These are phyloP conservation scores for Russula griseocarnosa DNA, from an alignment of 768 basidiomycete species.

Conservation along the genomic window DNA sequence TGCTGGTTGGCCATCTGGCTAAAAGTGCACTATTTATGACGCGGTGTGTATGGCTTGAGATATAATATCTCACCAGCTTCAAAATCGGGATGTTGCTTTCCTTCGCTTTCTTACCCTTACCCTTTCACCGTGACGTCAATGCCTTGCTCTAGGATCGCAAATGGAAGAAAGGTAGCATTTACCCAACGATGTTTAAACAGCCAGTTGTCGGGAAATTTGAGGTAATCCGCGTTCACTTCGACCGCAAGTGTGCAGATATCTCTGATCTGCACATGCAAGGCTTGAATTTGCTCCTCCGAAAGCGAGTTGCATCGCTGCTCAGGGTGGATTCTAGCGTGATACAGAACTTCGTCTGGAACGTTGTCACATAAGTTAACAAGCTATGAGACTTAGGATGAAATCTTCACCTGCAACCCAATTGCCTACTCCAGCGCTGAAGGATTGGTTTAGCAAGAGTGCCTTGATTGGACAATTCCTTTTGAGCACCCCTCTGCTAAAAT, in stretches of 20 bases:
- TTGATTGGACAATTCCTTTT: constrained; percentile 66
- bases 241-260: constrained; percentile 61
- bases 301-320: constrained; percentile 61
- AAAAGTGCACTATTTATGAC: background rate
- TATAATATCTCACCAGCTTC: constrained; percentile 41
- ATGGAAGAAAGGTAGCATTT: constrained; percentile 12
- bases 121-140: constrained; percentile 37
- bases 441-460: constrained; percentile 72
- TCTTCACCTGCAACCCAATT: constrained; percentile 75
- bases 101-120: constrained; percentile 54
- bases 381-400: background rate
- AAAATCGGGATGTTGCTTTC: constrained; percentile 32
- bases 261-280: constrained; percentile 49
- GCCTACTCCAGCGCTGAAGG: constrained; percentile 76
- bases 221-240: constrained; percentile 63
- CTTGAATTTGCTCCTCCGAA: constrained; percentile 44
- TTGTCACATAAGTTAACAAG: background rate
- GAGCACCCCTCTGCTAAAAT: constrained; percentile 46
- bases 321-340: constrained; percentile 70
- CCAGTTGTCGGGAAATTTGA: constrained; percentile 64
- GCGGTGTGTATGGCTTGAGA: background rate
- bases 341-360: constrained; percentile 60
- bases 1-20: constrained; percentile 68
- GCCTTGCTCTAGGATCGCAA: background rate
- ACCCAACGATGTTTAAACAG: constrained; percentile 70